Percentiles rank a stretch among this genome's conserved stretches.
These are phyloP conservation scores for Euptelea pleiosperma DNA, from an alignment of 164 flowering plant genomes.

Conservation along the genomic window DNA sequence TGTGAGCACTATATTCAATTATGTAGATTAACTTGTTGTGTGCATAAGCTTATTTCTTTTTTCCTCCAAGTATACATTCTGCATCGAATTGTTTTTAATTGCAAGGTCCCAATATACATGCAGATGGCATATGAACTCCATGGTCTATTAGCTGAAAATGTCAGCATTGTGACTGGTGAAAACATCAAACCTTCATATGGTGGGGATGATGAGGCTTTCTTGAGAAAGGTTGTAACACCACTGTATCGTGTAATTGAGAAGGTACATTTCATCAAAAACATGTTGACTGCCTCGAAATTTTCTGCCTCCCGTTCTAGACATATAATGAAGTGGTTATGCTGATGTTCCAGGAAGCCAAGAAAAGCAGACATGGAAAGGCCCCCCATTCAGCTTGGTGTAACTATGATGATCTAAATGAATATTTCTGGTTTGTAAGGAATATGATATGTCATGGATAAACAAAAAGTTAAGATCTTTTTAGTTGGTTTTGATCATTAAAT, in stretches of 20 bases:
- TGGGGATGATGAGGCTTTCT: slow-evolving; percentile 96
- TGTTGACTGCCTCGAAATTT: not conserved
- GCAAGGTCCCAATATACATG: slow-evolving; percentile 1
- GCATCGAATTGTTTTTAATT: not conserved
- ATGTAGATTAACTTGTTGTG: not conserved
- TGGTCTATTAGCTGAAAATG: slow-evolving; percentile 94
- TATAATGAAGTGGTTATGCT: slow-evolving; percentile 5
- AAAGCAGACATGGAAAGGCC: slow-evolving; percentile 69
- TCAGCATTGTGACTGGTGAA: slow-evolving; percentile 94
- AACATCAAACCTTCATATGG: slow-evolving; percentile 98
- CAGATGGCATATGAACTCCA: slow-evolving; percentile 99
- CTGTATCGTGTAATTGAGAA: slow-evolving; percentile 78
- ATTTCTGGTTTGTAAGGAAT: slow-evolving; percentile 71
- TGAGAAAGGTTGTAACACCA: slow-evolving; percentile 92
- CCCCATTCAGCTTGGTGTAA: slow-evolving; percentile 91
- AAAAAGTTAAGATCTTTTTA: too few relatives aligned
- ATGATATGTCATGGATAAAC: not conserved
- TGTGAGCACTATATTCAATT: slow-evolving; percentile 42
- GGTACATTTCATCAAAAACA: slow-evolving; percentile 40
- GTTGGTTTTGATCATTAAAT: slow-evolving; percentile 8
- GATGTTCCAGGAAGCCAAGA: slow-evolving; percentile 67
- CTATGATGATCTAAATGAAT: slow-evolving; percentile 96
- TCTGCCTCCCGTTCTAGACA: not conserved
- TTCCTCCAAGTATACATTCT: not conserved
- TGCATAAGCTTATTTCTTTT: not conserved